Base-by-base conservation (phyloP, 78 protist species). In the slime mould (Dictyostelium discoideum) region DNA sequence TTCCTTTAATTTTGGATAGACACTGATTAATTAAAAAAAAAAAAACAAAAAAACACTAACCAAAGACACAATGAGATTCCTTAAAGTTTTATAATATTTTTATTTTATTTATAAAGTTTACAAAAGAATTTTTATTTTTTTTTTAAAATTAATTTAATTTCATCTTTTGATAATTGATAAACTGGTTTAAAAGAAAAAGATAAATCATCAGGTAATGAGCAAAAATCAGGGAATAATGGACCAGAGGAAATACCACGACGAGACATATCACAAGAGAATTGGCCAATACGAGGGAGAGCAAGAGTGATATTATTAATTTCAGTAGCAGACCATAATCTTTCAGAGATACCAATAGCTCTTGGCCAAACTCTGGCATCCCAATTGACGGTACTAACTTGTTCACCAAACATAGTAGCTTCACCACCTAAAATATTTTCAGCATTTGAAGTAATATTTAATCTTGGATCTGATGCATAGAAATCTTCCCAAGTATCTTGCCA, bases 401-500 rank as follows among this genome's bases (percentile, higher is more conserved):
- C 95, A 39, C 65, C 77, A 40, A 42, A 90, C 88, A 90, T 80
- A 3, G 89, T n/a, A 20, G 89, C 95, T 24, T 90, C 95, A 50
- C 95, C 95, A 72, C 95, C 95, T 10, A 90, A 1, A 11, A 90
- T 46, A 29, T 80, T 60, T 0, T 78, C 26, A 0, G 72, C 26
- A 14, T 57, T 37, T 7, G 63, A 24, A 0, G 86, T 44, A 1
- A 88, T 65, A 44, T 32, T 32, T 26, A 57, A 24, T 37, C 48
- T 18, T 88, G 94, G 94, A 20, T 88, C 94, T 20, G 85, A 77
- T 13, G 26, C 37, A 46, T 88, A 88, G 39, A 88, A 88, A 72
- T 92, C 96, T 83, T 92, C 89, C 96, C 96, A 92, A 24, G 96
- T 92, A 72, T 85, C 96, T 79, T 92, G 86, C 96, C 96, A 92